A percentile compares a stretch with the other conserved stretches of the same genome.
Evolutionary conservation across 2,329 filamentous ascomycete genomes (phyloP).

Genomic region (Xylariaceae sp.): DNA sequence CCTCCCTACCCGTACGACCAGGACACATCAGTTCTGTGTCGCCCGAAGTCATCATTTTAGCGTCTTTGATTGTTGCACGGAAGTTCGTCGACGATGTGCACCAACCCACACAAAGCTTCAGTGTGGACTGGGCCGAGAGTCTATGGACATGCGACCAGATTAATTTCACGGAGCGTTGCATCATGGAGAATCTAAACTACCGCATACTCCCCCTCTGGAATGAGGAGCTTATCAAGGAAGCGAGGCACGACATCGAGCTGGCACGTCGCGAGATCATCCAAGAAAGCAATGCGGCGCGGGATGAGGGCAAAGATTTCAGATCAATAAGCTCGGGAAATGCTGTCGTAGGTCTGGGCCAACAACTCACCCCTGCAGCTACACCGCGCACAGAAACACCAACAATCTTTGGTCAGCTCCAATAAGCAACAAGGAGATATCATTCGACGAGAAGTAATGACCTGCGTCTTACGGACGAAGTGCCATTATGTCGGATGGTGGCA

Average conservation of each 20-base stretch:
- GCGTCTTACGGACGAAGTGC: too few species aligned
- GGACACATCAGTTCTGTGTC: conserved; percentile 57
- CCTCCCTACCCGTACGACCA: conserved; percentile 31
- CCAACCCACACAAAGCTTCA: conserved; percentile 51
- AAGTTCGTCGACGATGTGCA: conserved; percentile 63
- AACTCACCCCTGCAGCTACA: conserved; percentile 40
- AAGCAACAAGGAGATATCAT: too few species aligned
- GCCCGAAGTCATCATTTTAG: conserved; percentile 61
- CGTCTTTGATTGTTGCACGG: conserved; percentile 58
- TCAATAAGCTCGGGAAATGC: conserved; percentile 39
- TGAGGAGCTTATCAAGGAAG: conserved; percentile 53
- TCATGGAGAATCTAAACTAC: conserved; percentile 62
- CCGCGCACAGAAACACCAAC: conserved; percentile 23
- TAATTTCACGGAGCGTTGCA: conserved; percentile 59
- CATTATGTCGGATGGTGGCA: too few species aligned
- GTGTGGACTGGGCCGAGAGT: conserved; percentile 48
- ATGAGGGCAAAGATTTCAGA: conserved; percentile 29
- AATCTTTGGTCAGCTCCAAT: conserved; percentile 11
- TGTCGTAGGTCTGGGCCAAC: conserved; percentile 36
- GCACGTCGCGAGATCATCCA: conserved; percentile 41
- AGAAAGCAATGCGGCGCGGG: conserved; percentile 13
- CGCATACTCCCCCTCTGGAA: conserved; percentile 59
- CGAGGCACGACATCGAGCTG: conserved; percentile 61
- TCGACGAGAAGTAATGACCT: too few species aligned
- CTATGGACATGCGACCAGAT: conserved; percentile 60